Evolutionary conservation across 352 stramenopile genomes (phyloP).

Genomic region (Phytopythium helicoides): DNA sequence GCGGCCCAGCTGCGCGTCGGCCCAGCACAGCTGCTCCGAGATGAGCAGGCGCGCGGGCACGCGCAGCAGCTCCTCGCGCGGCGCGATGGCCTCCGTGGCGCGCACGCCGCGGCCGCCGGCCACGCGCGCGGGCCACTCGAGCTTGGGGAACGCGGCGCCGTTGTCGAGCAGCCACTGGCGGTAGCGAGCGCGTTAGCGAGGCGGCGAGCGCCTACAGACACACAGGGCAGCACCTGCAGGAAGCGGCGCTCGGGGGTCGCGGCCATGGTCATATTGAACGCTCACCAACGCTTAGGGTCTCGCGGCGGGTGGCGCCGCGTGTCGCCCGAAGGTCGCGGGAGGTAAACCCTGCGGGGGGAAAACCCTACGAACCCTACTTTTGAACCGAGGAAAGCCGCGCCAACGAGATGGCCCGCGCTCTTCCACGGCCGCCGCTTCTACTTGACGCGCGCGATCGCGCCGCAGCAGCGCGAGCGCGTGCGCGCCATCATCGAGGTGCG

Average conservation of each 20-base stretch:
- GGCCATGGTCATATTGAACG: slow-evolving; percentile 8
- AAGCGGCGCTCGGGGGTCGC: slow-evolving; percentile 39
- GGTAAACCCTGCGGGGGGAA: slow-evolving; percentile 3
- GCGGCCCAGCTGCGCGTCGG: slow-evolving; percentile 38
- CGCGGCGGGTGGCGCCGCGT: background rate
- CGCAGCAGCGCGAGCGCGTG: slow-evolving; percentile 18
- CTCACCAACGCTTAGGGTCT: no score
- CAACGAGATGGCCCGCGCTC: slow-evolving; percentile 4
- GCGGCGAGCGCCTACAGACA: background rate
- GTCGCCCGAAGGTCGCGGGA: slow-evolving; percentile 4
- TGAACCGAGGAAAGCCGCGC: background rate
- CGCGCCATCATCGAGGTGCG: slow-evolving; percentile 21
- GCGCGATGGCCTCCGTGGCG: slow-evolving; percentile 44
- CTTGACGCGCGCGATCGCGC: slow-evolving; percentile 22
- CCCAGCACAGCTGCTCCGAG: slow-evolving; percentile 60
- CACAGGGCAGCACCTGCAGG: slow-evolving; percentile 33
- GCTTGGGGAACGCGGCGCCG: slow-evolving; percentile 71
- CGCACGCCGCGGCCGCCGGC: slow-evolving; percentile 43
- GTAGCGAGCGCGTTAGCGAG: background rate
- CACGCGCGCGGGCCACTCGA: slow-evolving; percentile 62
- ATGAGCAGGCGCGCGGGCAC: slow-evolving; percentile 73
- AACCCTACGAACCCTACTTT: slow-evolving; percentile 12
- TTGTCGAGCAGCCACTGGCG: slow-evolving; percentile 64
- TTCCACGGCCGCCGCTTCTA: slow-evolving; percentile 42
- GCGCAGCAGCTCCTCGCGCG: slow-evolving; percentile 62